Conservation (phyloP, 75 land plant genomes). For the Pinus albicaulis region DNA sequence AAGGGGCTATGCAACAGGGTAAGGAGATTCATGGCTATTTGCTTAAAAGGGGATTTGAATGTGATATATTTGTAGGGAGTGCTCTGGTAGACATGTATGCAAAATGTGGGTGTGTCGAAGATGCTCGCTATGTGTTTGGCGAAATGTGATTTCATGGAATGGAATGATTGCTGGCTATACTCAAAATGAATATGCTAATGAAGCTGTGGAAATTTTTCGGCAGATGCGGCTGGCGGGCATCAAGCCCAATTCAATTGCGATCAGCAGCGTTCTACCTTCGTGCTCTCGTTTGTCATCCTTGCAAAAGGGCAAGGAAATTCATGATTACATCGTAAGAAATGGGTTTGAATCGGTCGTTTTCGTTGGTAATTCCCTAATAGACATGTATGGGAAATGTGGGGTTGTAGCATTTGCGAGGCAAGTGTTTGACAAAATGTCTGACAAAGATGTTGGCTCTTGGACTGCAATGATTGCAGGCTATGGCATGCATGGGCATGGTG, state of each 20-base stretch:
- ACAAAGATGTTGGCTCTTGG: constrained; percentile 60
- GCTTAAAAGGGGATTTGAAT: constrained; percentile 46
- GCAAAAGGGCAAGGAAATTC: constrained; percentile 43
- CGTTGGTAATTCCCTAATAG: constrained; percentile 52
- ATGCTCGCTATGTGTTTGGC: constrained; percentile 27
- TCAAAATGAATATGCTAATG: constrained; percentile 17
- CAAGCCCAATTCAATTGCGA: constrained; percentile 41
- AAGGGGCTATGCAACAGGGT: constrained; percentile 34
- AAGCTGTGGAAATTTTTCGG: constrained; percentile 45
- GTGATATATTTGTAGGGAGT: constrained; percentile 60
- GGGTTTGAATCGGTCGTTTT: constrained; percentile 40
- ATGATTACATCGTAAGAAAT: constrained; percentile 30
- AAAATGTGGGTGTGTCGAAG: constrained; percentile 33
- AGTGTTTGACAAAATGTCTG: constrained; percentile 41
- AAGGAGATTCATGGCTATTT: constrained; percentile 53
- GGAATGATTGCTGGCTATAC: constrained; percentile 40
- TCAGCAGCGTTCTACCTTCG: constrained; percentile 48
- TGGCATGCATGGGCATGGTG: constrained; percentile 41
- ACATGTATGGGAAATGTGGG: constrained; percentile 72
- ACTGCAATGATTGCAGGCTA: constrained; percentile 65
- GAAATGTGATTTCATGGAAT: constrained; percentile 61
- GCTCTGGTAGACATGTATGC: constrained; percentile 64
- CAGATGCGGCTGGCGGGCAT: constrained; percentile 43
- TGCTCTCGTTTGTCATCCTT: constrained; percentile 33
- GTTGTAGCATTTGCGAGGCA: constrained; percentile 21